Evolutionary conservation across 768 basidiomycete genomes (phyloP).

Genomic region (Pholiota microspora): DNA sequence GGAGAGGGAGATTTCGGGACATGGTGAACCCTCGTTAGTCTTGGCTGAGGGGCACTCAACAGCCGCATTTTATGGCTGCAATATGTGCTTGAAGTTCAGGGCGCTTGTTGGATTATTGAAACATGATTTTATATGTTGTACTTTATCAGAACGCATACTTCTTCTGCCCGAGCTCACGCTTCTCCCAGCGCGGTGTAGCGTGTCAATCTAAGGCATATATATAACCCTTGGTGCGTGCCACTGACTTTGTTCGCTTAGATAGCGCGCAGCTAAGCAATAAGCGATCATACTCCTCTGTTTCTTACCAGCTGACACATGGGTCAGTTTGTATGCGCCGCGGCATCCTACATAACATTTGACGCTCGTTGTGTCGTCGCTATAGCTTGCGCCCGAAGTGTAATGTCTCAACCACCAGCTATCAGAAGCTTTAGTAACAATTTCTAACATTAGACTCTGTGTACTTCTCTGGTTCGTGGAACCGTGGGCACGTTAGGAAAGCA

Average conservation of each 20-base stretch:
- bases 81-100: neutral
- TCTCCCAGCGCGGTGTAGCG: neutral
- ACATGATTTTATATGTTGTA: no score
- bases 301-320: no score
- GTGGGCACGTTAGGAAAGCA: no score
- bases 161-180: no score
- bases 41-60: neutral
- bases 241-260: neutral
- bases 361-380: neutral
- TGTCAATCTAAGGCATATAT: neutral
- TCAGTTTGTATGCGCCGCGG: no score
- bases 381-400: neutral
- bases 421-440: neutral
- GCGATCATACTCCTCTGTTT: neutral
- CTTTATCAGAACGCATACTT: neutral
- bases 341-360: neutral
- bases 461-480: slow-evolving; percentile 3
- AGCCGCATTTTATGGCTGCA: no score
- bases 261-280: no score
- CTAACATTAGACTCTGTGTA: neutral
- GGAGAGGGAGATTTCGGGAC: neutral
- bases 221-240: neutral
- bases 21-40: neutral
- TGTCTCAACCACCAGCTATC: neutral
- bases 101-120: no score